phyloP scores from a whole-genome alignment of 805 yeast species.

The Jamesozyma spencerorum region DNA sequence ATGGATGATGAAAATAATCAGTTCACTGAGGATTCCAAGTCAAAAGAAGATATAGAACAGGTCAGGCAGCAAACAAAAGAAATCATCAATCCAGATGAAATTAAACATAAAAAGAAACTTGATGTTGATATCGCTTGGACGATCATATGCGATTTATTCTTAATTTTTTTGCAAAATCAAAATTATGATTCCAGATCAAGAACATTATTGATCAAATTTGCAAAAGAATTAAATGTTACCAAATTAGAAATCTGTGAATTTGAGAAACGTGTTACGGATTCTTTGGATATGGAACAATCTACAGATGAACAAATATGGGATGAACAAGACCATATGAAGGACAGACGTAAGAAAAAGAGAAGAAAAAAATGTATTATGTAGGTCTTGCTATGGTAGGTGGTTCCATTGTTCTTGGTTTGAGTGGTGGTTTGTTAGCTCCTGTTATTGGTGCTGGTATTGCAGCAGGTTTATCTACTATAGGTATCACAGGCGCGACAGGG shows the following conservation, averaged over 20 bases:
- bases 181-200: constrained; percentile 86
- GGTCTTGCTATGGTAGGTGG: constrained; percentile 97
- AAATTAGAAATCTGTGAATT: constrained; percentile 74
- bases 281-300: constrained; percentile 78
- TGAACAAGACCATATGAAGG: constrained; percentile 57
- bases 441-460: constrained; percentile 98
- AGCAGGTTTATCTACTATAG: constrained; percentile 91
- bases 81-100: constrained; percentile 27
- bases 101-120: constrained; percentile 31
- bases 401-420: constrained; percentile 82
- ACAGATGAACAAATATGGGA: constrained; percentile 67
- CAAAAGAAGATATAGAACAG: constrained; percentile 5
- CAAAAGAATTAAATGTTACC: constrained; percentile 47
- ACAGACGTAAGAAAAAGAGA: constrained; percentile 56
- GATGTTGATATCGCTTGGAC: constrained; percentile 88
- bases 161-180: constrained; percentile 72
- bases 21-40: neutral
- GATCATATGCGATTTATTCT: constrained; percentile 78
- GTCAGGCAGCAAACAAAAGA: constrained; percentile 4
- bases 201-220: constrained; percentile 62
- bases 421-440: constrained; percentile 94
- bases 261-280: constrained; percentile 83
- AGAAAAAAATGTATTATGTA: constrained; percentile 70
- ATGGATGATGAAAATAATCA: neutral
- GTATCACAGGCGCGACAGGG: constrained; percentile 86